Percentiles rank a stretch among this genome's conserved stretches.
Conservation (phyloP, 2,329 filamentous ascomycete species). For the Sporothrix luriei region DNA sequence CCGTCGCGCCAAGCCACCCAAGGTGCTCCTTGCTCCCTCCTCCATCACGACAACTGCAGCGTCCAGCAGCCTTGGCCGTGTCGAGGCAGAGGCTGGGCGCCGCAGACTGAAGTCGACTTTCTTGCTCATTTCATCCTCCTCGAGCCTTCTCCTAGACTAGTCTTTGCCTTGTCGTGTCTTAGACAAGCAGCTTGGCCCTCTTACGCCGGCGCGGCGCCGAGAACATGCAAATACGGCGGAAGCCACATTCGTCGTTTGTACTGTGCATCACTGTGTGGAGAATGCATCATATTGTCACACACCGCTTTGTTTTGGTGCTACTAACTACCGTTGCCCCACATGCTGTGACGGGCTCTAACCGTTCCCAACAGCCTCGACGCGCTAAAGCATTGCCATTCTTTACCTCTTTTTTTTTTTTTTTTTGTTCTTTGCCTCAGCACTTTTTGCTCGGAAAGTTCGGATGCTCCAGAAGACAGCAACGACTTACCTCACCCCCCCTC, state of each 20-base stretch:
- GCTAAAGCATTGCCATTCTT: conserved; percentile 13
- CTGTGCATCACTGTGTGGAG: conserved; percentile 26
- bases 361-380: background rate
- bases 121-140: too few species aligned
- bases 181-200: conserved; percentile 14
- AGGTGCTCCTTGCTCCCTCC: background rate
- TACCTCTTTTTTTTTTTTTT: background rate
- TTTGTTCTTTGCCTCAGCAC: conserved; percentile 11
- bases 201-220: too few species aligned
- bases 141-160: too few species aligned
- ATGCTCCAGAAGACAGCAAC: conserved; percentile 21
- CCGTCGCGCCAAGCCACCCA: background rate
- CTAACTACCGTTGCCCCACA: conserved; percentile 18
- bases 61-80: background rate
- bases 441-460: conserved; percentile 28
- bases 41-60: background rate
- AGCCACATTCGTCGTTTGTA: background rate
- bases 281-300: conserved; percentile 9
- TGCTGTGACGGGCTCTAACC: conserved; percentile 13
- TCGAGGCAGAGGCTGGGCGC: background rate
- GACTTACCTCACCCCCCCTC: background rate
- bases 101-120: too few species aligned
- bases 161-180: conserved; percentile 14
- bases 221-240: too few species aligned
- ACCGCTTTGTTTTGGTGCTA: conserved; percentile 18